phyloP scores from a whole-genome alignment of 331 rosid species.

The Spiraea crenata region DNA sequence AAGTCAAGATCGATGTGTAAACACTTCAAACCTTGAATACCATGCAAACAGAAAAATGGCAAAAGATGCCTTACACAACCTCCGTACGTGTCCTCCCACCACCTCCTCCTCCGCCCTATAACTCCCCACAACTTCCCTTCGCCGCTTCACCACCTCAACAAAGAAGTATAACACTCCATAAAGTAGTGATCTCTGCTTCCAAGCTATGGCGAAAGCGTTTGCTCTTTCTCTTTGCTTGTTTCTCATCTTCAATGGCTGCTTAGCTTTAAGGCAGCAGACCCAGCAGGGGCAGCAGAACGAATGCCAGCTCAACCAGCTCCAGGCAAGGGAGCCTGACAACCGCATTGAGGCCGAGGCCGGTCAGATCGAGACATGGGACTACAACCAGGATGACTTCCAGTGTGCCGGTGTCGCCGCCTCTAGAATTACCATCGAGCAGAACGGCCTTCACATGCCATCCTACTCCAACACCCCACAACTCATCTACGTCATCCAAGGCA shows the following conservation, averaged over 20 bases:
- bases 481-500: slow-evolving; percentile 41
- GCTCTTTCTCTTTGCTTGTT: slow-evolving; percentile 40
- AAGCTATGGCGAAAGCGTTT: slow-evolving; percentile 32
- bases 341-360: slow-evolving; percentile 58
- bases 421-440: slow-evolving; percentile 34
- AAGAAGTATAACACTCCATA: not conserved
- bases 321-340: slow-evolving; percentile 49
- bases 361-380: slow-evolving; percentile 50
- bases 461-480: slow-evolving; percentile 43
- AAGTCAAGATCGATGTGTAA: slow-evolving; percentile 46
- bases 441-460: slow-evolving; percentile 65
- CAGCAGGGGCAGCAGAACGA: slow-evolving; percentile 19
- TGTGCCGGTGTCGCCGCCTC: slow-evolving; percentile 51
- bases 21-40: not conserved
- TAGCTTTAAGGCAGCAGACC: slow-evolving; percentile 16
- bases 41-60: slow-evolving; percentile 67
- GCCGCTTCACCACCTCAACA: slow-evolving; percentile 36
- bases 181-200: not conserved
- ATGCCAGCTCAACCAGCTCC: slow-evolving; percentile 49
- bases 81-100: slow-evolving; percentile 35
- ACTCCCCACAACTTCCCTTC: slow-evolving; percentile 24
- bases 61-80: slow-evolving; percentile 6
- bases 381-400: slow-evolving; percentile 38
- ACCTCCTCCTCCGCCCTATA: slow-evolving; percentile 27
- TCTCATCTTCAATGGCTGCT: slow-evolving; percentile 40